Evolutionary conservation across 75 land plant species (phyloP).

Genomic region (Ceratopteris richardii): DNA sequence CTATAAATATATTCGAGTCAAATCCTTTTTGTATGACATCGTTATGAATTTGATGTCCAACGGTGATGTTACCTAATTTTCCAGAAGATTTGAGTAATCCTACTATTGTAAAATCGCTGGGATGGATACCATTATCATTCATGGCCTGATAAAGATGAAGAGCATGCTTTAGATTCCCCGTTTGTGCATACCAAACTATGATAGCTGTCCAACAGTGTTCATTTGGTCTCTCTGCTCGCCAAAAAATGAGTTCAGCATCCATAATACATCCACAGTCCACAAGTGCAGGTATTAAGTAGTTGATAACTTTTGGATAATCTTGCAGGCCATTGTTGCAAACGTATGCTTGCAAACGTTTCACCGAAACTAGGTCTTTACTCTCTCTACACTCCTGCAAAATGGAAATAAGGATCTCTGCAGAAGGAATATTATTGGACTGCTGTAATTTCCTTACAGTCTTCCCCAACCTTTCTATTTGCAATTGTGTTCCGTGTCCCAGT

Average conservation of each 20-base stretch:
- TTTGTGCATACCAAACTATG: constrained; percentile 6
- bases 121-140: constrained; percentile 2
- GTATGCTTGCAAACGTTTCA: neutral
- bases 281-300: neutral
- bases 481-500: too few relatives aligned
- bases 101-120: constrained; percentile 21
- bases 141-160: constrained; percentile 9
- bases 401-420: neutral
- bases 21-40: constrained; percentile 30
- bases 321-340: neutral
- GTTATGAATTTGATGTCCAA: constrained; percentile 28
- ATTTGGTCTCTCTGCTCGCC: neutral
- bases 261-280: constrained; percentile 3
- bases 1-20: constrained; percentile 19
- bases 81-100: constrained; percentile 45
- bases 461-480: too few relatives aligned
- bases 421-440: neutral
- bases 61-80: constrained; percentile 23
- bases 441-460: too few relatives aligned
- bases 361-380: neutral
- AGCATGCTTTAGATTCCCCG: constrained; percentile 4
- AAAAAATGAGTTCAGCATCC: neutral
- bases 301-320: neutral
- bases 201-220: constrained; percentile 16
- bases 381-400: neutral